Conservation (phyloP, 768 basidiomycete species). For the Mycena pura region DNA sequence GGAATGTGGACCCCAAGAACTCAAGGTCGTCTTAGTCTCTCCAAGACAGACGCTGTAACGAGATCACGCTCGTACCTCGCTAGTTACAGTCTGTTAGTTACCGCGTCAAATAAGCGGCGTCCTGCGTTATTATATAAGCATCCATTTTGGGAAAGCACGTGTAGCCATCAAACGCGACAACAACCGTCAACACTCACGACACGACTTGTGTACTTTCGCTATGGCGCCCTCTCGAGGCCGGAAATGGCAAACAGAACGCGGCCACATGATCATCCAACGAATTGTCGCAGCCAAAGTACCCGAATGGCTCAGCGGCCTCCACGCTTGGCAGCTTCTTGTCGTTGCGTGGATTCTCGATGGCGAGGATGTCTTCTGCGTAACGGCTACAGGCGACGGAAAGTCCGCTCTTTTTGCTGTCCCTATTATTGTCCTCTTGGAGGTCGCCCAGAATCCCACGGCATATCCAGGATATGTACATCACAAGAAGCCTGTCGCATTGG, state of each 20-base stretch:
- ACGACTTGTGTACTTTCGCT: background rate
- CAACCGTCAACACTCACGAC: background rate
- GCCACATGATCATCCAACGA: background rate
- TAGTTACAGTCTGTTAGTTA: too few species aligned
- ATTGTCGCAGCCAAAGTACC: background rate
- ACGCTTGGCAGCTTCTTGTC: background rate
- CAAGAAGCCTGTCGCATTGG: background rate
- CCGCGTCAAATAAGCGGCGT: too few species aligned
- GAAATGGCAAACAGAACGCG: background rate
- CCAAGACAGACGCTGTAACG: too few species aligned
- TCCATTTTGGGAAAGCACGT: too few species aligned
- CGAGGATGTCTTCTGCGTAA: background rate
- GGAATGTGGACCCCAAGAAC: too few species aligned
- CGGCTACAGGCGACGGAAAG: background rate
- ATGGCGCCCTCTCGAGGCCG: background rate
- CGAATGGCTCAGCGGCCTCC: background rate
- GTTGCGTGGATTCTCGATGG: slow-evolving; percentile 11
- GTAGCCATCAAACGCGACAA: too few species aligned
- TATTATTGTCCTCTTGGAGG: background rate
- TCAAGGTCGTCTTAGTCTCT: too few species aligned
- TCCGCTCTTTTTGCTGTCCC: background rate
- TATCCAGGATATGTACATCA: background rate
- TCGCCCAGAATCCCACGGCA: background rate
- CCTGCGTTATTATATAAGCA: too few species aligned
- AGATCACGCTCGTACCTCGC: too few species aligned